Percentiles rank a stretch among this genome's conserved stretches.
phyloP scores from a whole-genome alignment of 2,329 filamentous ascomycete genomes.

The Cytospora schulzeri region DNA sequence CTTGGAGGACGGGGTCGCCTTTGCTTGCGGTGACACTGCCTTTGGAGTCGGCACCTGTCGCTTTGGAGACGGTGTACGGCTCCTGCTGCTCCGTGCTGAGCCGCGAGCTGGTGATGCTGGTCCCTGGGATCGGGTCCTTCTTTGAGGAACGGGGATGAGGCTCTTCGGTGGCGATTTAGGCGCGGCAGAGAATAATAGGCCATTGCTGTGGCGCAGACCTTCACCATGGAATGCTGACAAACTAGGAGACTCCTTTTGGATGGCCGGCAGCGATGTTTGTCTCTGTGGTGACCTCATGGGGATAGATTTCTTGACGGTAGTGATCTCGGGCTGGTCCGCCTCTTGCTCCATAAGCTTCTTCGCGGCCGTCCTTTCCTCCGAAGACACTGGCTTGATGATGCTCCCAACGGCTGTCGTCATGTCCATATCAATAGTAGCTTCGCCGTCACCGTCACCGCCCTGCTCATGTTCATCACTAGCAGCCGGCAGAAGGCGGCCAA shows the following conservation, averaged over 20 bases:
- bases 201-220: slow-evolving; percentile 51
- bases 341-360: slow-evolving; percentile 64
- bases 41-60: slow-evolving; percentile 5
- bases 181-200: slow-evolving; percentile 44
- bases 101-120: slow-evolving; percentile 26
- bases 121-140: slow-evolving; percentile 23
- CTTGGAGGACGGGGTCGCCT: slow-evolving; percentile 31
- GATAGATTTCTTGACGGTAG: slow-evolving; percentile 42
- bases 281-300: slow-evolving; percentile 43
- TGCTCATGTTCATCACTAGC: slow-evolving; percentile 37
- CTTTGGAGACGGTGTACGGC: slow-evolving; percentile 36
- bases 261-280: slow-evolving; percentile 29
- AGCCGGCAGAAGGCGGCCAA: slow-evolving; percentile 55
- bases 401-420: slow-evolving; percentile 66
- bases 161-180: slow-evolving; percentile 36
- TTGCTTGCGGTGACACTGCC: slow-evolving; percentile 17
- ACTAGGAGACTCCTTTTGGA: slow-evolving; percentile 56
- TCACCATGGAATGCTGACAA: slow-evolving; percentile 55
- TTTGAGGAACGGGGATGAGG: slow-evolving; percentile 17
- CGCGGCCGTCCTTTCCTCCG: slow-evolving; percentile 47
- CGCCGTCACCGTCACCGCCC: slow-evolving; percentile 41
- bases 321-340: slow-evolving; percentile 51
- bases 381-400: slow-evolving; percentile 53
- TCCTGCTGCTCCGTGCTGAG: slow-evolving; percentile 14
- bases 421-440: slow-evolving; percentile 64